Evolutionary conservation across 306 rosid genomes (phyloP).

Genomic region (Malus asiatica): DNA sequence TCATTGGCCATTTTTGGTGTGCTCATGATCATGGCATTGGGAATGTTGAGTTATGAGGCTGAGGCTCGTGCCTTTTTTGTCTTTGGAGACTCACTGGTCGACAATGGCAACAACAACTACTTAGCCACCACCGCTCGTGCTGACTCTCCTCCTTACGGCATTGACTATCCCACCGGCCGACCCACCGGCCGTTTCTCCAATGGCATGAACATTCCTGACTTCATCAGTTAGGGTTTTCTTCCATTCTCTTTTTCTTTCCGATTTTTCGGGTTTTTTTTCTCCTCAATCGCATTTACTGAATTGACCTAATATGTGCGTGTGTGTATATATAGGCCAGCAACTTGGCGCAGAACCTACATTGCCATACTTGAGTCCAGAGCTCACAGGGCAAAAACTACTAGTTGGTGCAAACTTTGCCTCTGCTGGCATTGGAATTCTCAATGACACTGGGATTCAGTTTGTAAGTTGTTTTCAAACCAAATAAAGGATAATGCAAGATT

Average conservation of each 20-base stretch:
- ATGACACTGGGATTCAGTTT: constrained; percentile 84
- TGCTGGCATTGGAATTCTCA: constrained; percentile 87
- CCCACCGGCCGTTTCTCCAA: constrained; percentile 94
- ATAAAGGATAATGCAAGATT: neutral
- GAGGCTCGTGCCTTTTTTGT: constrained; percentile 66
- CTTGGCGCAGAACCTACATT: constrained; percentile 57
- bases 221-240: constrained; percentile 37
- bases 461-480: constrained; percentile 21
- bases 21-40: constrained; percentile 9
- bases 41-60: neutral
- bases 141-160: constrained; percentile 71
- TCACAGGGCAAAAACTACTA: constrained; percentile 45
- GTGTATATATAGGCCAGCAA: constrained; percentile 30
- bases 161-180: constrained; percentile 58
- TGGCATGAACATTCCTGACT: constrained; percentile 82
- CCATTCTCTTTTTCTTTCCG: neutral
- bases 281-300: neutral
- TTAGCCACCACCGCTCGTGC: constrained; percentile 83
- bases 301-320: neutral
- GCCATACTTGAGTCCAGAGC: constrained; percentile 66
- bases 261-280: neutral
- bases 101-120: constrained; percentile 80
- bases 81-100: constrained; percentile 90
- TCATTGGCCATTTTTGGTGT: constrained; percentile 5
- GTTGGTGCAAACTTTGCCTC: constrained; percentile 93